Evolutionary conservation across 2,329 filamentous ascomycete genomes (phyloP), one percentile per base, ranked within the genome.

Genomic region (Pseudogymnoascus sp.): DNA sequence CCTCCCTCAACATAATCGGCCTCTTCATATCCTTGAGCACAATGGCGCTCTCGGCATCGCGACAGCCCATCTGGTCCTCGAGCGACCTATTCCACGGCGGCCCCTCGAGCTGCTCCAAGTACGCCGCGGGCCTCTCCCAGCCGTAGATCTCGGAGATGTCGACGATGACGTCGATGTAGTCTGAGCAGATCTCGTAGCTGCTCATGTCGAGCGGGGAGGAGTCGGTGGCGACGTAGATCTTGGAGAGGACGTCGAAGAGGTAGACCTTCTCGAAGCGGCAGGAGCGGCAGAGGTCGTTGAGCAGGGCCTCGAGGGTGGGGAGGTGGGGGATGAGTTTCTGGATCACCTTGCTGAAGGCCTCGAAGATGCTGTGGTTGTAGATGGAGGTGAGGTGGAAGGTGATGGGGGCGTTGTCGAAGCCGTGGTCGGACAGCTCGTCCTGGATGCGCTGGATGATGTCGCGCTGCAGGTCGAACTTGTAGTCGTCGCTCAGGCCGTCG

Each of bases 221-320:
- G 74, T 99, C 95, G 4, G 93, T 97, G 0, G 95, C 95, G 69
- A 99, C 96, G 78, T 99, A 99, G 66, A 99, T 96, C 79, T 99
- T 99, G 77, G 91, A 96, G 69, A 96, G 84, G 7, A 97, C 93
- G 73, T 99, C 96, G 73, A 99, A 99, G 6, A 99, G 85, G 74
- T 99, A 99, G 3, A 93, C 93, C 77, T 99, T 99, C 74, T 97
- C 93, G 74, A 99, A 97, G 59, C 91, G 89, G 73, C 93, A 97
- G 13, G 91, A 95, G 65, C 90, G 91, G 77, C 91, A 96, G 44
- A 99, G 84, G 68, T 93, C 95, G 71, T 96, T 97, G 71, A 99
- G 88, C 76, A 99, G 85, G 61, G 92, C 89, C 76, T 99, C 95
- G 63, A 99, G 85, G 26, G 93, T 96, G 5, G 92, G 91, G 6